Evolutionary conservation across 805 yeast species (phyloP), one percentile per base, ranked within the genome.

Genomic region (Metschnikowia peoriensis): DNA sequence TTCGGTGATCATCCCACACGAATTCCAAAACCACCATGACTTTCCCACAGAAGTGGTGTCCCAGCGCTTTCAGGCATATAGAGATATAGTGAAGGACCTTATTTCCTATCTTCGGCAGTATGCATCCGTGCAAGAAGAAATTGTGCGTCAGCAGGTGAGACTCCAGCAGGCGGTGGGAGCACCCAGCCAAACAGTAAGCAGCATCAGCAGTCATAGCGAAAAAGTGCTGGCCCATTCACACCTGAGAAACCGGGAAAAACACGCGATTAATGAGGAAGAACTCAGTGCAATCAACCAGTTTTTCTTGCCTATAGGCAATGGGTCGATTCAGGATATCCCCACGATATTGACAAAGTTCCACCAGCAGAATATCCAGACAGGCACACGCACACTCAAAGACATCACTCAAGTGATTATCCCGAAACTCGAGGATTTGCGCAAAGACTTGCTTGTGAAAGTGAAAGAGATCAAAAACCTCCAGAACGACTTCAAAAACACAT

Each of bases 41-140:
- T 73, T 61, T 52, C 98, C 98, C 10, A 91, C 97, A 1, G 97
- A 92, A 52, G 81, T 88, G 7, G 74, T 93, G 54, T 94, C 97
- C 1, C 78, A 82, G 29, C 76, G 98, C 56, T 92, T 93, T 67
- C 79, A 84, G 46, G 86, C 96, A 2, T 93, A 97, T 97, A 77
- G 97, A 53, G 78, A 81, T 40, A 82, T 92, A 50, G 84, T 91
- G 52, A 83, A 84, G 55, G 86, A 93, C 37, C 71, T 93, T 51
- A 78, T 89, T 17, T 81, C 79, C 44, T 93, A 93, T 64, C 75
- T 93, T 56, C 81, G 80, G 55, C 97, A 91, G 63, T 85, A 84
- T 39, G 90, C 89, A 9, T 80, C 88, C 12, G 92, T 89, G 51
- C 94, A 91, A 66, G 97, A 92, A 67, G 97, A 92, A 65, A 80